Base-by-base conservation (phyloP, 2,329 filamentous ascomycete species). In the Phyllosticta ampelicida region DNA sequence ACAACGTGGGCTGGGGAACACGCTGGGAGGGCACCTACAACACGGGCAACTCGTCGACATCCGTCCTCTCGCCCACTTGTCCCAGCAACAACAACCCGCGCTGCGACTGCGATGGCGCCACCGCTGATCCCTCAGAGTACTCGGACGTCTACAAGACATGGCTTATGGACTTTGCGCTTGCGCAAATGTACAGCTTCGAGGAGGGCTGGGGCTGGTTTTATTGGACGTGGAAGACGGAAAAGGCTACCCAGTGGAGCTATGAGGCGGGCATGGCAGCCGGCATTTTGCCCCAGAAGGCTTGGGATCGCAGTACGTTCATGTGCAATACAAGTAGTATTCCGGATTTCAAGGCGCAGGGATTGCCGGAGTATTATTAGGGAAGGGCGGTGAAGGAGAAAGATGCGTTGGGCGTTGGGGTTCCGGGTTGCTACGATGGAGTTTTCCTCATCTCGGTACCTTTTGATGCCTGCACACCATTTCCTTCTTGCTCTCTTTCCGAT, bases 141-240 rank as follows among this genome's bases (percentile, higher is more conserved):
- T 84, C 80, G 44, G 76, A 77, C 60, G 75, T 77, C 4, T 99
- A 99, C 75, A 96, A 94, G 75, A 75, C 84, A 64, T 97, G 92
- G 73, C 77, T 99, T 62, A 81, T 83, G 63, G 89, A 88, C 73
- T 97, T 97, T 74, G 94, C 94, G 5, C 86, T 96, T 73, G 94
- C 91, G 56, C 94, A 99, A 76, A 99, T 99, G 89, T 80, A 86
- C 65, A 89, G 86, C 60, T 99, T 97, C 68, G 92, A 97, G 73
- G 85, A 86, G 62, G 90, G 89, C 5, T 94, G 88, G 86, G 94
- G 94, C 53, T 99, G 94, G 94, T 96, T 95, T 75, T 99, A 99
- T 75, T 99, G 94, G 94, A 97, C 91, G 30, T 95, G 94, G 92
- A 83, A 90, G 74, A 96, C 92, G 28, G 92, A 97, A 77, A 79